Evolutionary conservation across 176 grass and related monocot genomes (phyloP).

Genomic region (Secale cereale): DNA sequence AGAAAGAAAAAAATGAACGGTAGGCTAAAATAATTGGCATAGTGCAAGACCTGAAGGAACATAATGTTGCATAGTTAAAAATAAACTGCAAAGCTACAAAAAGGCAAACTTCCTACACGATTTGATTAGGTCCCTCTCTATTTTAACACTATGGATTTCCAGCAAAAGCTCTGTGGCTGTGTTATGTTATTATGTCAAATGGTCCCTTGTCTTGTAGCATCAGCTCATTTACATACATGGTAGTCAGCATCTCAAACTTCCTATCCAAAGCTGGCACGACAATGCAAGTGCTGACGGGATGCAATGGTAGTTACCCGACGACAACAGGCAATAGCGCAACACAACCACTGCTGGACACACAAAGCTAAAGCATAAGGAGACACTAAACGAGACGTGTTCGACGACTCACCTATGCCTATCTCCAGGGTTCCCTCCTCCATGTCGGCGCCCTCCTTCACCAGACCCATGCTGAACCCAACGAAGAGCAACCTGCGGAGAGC

Average conservation of each 20-base stretch:
- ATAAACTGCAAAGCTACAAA: background rate
- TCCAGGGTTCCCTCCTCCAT: conserved; percentile 74
- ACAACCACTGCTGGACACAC: background rate
- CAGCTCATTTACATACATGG: background rate
- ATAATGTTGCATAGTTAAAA: background rate
- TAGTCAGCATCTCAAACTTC: background rate
- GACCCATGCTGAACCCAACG: conserved; percentile 51
- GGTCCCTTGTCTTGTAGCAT: background rate
- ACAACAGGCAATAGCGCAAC: background rate
- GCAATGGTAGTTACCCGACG: background rate
- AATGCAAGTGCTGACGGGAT: background rate
- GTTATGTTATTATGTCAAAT: background rate
- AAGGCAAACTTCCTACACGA: background rate
- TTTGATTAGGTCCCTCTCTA: background rate
- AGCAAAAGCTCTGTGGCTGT: background rate
- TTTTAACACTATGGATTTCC: background rate
- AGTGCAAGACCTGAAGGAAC: background rate
- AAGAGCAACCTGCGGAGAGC: conserved; percentile 33
- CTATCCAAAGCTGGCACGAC: background rate
- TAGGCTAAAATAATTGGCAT: background rate
- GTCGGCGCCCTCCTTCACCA: conserved; percentile 53
- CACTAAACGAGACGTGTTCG: background rate
- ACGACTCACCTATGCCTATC: conserved; percentile 72
- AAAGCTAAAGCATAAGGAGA: background rate
- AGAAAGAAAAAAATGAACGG: background rate